Conservation (phyloP, 2,329 filamentous ascomycete genomes). For the Aspergillus sergii region DNA sequence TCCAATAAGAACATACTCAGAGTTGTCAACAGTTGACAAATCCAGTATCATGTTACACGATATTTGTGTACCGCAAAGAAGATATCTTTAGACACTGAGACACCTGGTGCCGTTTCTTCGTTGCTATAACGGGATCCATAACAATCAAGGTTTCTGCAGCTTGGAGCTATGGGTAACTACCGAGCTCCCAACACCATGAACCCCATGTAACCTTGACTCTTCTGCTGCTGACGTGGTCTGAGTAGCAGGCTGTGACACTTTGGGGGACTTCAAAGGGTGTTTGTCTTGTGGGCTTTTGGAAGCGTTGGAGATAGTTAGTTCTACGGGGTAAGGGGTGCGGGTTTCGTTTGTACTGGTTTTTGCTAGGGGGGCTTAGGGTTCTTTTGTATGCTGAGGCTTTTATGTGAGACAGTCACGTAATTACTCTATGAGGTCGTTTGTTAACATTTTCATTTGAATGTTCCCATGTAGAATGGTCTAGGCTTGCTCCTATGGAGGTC, state of each 20-base stretch:
- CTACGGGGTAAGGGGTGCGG: too few species aligned
- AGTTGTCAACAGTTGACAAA: not conserved
- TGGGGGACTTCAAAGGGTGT: not conserved
- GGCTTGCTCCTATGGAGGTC: not conserved
- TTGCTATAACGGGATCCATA: not conserved
- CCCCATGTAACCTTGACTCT: not conserved
- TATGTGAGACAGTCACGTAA: not conserved
- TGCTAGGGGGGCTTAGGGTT: not conserved
- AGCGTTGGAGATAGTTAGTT: too few species aligned
- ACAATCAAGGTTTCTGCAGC: not conserved
- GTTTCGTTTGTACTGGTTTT: too few species aligned
- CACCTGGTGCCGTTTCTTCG: not conserved
- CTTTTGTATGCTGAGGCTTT: not conserved
- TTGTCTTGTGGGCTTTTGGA: not conserved
- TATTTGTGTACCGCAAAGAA: not conserved
- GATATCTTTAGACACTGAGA: not conserved
- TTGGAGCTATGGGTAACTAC: not conserved
- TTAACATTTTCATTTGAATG: accelerated
- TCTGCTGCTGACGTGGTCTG: not conserved
- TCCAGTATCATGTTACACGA: not conserved
- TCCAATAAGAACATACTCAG: not conserved
- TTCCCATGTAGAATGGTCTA: not conserved
- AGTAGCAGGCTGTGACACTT: not conserved
- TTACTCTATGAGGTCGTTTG: not conserved
- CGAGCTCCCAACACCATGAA: not conserved